phyloP scores from a whole-genome alignment of 164 flowering plant species.

The Piper betle region DNA sequence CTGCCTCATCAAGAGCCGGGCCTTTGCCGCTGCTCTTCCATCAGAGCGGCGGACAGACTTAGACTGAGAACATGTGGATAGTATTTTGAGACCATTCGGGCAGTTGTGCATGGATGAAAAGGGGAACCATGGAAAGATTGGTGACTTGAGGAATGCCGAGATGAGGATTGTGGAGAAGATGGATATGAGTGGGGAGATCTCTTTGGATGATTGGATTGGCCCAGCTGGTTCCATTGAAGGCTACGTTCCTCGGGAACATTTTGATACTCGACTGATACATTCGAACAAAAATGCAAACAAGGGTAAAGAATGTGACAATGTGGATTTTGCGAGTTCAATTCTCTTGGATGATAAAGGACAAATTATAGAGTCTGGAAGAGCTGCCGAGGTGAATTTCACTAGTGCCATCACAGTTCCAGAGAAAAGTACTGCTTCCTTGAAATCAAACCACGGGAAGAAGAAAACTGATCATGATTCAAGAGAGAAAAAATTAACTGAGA shows the following conservation, averaged over 20 bases:
- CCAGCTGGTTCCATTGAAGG: constrained; percentile 91
- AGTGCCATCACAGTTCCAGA: not conserved
- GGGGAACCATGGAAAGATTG: constrained; percentile 18
- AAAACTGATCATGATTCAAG: constrained; percentile 6
- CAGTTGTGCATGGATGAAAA: constrained; percentile 18
- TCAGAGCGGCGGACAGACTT: constrained; percentile 32
- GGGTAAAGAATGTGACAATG: constrained; percentile 17
- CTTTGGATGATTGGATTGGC: constrained; percentile 57
- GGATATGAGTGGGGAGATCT: constrained; percentile 33
- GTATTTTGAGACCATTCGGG: constrained; percentile 44
- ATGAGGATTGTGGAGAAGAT: constrained; percentile 58
- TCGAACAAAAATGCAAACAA: constrained; percentile 10
- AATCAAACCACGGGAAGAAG: constrained; percentile 12
- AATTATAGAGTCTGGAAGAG: not conserved
- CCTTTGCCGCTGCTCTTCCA: constrained; percentile 37
- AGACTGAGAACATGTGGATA: constrained; percentile 24
- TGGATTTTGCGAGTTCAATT: constrained; percentile 43
- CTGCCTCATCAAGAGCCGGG: constrained; percentile 50
- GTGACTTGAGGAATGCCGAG: constrained; percentile 26
- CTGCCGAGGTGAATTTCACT: not conserved
- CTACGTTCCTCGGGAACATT: constrained; percentile 53
- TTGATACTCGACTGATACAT: constrained; percentile 21
- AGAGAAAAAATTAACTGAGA: constrained; percentile 10
- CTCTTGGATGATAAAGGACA: constrained; percentile 32
- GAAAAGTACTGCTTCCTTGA: constrained; percentile 6